Evolutionary conservation across 139 green algal genomes (phyloP).

Genomic region (Chlamydomonas sp.): DNA sequence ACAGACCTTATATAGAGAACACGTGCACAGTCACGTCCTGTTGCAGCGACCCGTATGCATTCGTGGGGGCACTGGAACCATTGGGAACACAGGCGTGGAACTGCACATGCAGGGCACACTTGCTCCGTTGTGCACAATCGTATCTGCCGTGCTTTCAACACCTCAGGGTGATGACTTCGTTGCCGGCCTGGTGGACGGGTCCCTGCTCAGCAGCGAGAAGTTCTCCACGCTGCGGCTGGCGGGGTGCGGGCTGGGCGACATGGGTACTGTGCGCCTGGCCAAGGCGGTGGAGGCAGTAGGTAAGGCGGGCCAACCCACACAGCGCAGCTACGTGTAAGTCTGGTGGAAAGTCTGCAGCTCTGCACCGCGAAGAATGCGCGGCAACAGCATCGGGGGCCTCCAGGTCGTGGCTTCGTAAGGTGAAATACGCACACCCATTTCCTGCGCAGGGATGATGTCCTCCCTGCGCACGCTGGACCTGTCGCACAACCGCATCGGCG

Average conservation of each 20-base stretch:
- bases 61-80: too few relatives aligned
- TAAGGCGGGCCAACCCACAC: slow-evolving; percentile 20
- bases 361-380: too few relatives aligned
- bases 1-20: too few relatives aligned
- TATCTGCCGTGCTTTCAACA: too few relatives aligned
- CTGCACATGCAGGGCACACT: neutral
- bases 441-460: slow-evolving; percentile 50
- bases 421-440: too few relatives aligned
- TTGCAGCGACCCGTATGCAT: too few relatives aligned
- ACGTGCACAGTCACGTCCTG: too few relatives aligned
- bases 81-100: too few relatives aligned
- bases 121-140: neutral
- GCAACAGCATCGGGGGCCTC: too few relatives aligned
- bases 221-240: slow-evolving; percentile 47
- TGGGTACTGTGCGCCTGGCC: slow-evolving; percentile 38
- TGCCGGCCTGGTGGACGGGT: slow-evolving; percentile 11
- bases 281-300: slow-evolving; percentile 54
- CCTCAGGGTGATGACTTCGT: slow-evolving; percentile 58
- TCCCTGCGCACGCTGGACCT: slow-evolving; percentile 64
- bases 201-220: slow-evolving; percentile 31
- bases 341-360: neutral
- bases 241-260: slow-evolving; percentile 45
- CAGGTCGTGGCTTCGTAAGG: too few relatives aligned
- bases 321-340: neutral
- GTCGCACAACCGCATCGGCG: slow-evolving; percentile 58